Conservation (phyloP, 2,329 filamentous ascomycete species). For the Hypoxylon sp. region DNA sequence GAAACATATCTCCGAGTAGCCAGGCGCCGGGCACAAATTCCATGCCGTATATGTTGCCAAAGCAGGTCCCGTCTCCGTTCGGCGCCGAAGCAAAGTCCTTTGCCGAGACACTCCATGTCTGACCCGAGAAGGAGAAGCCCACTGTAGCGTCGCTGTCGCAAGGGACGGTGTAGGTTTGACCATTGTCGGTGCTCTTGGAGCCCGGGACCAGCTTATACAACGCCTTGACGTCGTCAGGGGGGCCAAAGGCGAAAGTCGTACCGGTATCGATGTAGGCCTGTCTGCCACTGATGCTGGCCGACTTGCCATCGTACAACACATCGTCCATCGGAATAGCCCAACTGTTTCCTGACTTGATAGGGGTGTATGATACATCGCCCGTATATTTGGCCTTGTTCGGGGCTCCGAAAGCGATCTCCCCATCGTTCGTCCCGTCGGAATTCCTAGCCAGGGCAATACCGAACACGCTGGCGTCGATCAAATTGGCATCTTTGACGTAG, state of each 20-base stretch:
- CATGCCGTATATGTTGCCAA: constrained; percentile 78
- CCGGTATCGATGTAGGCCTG: constrained; percentile 83
- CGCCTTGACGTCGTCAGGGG: constrained; percentile 68
- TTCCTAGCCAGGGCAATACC: constrained; percentile 74
- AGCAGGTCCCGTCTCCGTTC: constrained; percentile 57
- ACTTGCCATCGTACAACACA: constrained; percentile 66
- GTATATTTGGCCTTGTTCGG: constrained; percentile 71
- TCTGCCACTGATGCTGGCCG: constrained; percentile 61
- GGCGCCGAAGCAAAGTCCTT: constrained; percentile 73
- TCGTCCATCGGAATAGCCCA: constrained; percentile 80
- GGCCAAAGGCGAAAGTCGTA: constrained; percentile 80
- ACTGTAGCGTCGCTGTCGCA: constrained; percentile 71
- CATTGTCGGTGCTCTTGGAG: constrained; percentile 61
- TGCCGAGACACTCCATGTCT: constrained; percentile 70
- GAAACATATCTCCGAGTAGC: constrained; percentile 85
- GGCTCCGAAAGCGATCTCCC: constrained; percentile 79
- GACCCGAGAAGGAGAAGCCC: constrained; percentile 72
- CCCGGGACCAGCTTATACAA: constrained; percentile 74
- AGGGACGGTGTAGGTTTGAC: constrained; percentile 73
- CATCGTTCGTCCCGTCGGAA: constrained; percentile 71
- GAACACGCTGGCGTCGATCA: constrained; percentile 71
- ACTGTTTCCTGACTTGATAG: constrained; percentile 56
- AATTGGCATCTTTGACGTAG: constrained; percentile 61
- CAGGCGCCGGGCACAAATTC: constrained; percentile 72
- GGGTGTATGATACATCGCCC: constrained; percentile 73